Evolutionary conservation across 306 rosid genomes (phyloP), one percentile per base, ranked within the genome.

Genomic region (Ormosia semicastrata): DNA sequence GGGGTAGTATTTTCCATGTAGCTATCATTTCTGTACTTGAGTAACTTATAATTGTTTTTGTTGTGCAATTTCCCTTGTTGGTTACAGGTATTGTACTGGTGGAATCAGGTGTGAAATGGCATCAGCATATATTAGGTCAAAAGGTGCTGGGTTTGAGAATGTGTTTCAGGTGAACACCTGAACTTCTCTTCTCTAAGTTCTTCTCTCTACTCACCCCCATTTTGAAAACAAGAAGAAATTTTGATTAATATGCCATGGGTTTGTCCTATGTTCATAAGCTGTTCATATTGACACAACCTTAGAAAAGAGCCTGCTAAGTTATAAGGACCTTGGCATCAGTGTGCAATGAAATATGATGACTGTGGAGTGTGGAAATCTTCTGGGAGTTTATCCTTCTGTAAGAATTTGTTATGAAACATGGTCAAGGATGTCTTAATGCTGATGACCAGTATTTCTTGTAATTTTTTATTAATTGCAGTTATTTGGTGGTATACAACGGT

Each of bases 61-160:
- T 47, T 15, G 41, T 41, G 75, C 29, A 30, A 39, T 85, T 60
- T 60, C 50, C 67, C 46, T 82, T 36, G 70, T 70, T 83, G 83
- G 83, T 82, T 84, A 7, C 78, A 95, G 99, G 98, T 93, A 95
- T 69, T 95, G 99, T 90, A 95, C 98, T 14, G 98, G 99, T 39
- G 99, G 99, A 84, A 93, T 93, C 78, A 86, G 99, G 82, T 90
- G 96, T 66, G 98, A 95, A 86, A 95, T 95, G 98, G 99, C 99
- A 75, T 95, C 99, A 0, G 99, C 99, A 24, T 95, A 93, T 87
- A 86, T 95, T 34, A 92, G 73, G 90, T 93, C 96, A 37, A 93
- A 95, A 81, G 99, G 99, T 82, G 84, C 89, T 82, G 99, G 93
- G 14, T 93, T 88, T 87, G 94, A 93, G 86, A 92, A 93, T 39